These are phyloP conservation scores for Vitis labrusca DNA, from an alignment of 164 flowering plant species.

Conservation along the genomic window DNA sequence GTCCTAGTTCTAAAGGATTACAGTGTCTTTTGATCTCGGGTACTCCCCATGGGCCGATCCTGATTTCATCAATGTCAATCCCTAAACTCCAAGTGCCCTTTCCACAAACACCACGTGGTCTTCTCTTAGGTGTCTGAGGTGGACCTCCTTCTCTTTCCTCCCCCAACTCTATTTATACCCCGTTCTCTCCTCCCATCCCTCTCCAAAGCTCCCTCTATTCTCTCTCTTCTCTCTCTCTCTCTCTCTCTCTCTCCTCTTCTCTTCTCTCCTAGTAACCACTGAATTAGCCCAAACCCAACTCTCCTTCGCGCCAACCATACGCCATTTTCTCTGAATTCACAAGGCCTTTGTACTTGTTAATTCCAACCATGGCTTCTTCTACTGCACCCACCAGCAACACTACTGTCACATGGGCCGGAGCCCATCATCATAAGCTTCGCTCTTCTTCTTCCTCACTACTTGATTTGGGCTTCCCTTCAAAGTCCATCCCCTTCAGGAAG, in stretches of 20 bases:
- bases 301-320: neutral
- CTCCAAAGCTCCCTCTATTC: conserved; percentile 9
- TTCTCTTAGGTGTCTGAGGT: conserved; percentile 22
- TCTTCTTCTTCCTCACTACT: conserved; percentile 9
- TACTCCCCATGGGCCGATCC: too few species aligned
- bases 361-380: conserved; percentile 16
- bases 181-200: conserved; percentile 4
- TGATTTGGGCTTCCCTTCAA: conserved; percentile 20
- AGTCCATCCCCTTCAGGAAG: conserved; percentile 5
- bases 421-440: neutral
- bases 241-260: neutral
- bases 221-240: conserved; percentile 10
- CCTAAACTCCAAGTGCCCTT: conserved; percentile 19
- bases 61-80: neutral
- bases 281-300: neutral
- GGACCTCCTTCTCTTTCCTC: conserved; percentile 16
- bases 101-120: conserved; percentile 30
- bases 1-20: too few species aligned
- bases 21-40: too few species aligned
- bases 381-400: conserved; percentile 12
- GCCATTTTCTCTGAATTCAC: neutral
- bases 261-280: neutral
- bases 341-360: neutral
- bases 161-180: conserved; percentile 25
- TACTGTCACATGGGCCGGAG: conserved; percentile 11